A percentile compares a stretch with the other conserved stretches of the same genome.
These are phyloP conservation scores for Gossypium anomalum DNA, from an alignment of 345 rosid genomes.

Conservation along the genomic window DNA sequence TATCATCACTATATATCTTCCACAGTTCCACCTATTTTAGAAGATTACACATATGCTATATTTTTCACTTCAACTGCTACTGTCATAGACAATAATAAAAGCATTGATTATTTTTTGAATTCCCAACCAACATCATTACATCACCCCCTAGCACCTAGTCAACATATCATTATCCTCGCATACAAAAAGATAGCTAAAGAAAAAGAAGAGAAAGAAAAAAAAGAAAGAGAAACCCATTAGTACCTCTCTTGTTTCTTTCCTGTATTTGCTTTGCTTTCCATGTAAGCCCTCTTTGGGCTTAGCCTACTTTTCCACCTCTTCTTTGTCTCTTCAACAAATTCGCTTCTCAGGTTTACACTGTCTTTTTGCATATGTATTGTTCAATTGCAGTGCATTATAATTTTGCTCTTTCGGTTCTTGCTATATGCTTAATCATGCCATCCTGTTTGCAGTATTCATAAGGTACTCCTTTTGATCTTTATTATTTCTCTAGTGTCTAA, in stretches of 20 bases:
- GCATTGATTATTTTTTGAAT: slow-evolving; percentile 37
- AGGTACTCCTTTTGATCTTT: too few species aligned
- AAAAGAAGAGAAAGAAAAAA: slow-evolving; percentile 7
- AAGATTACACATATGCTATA: background rate
- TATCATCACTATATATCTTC: background rate
- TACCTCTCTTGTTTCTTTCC: background rate
- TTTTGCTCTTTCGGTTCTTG: background rate
- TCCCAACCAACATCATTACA: slow-evolving; percentile 36
- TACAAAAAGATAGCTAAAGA: slow-evolving; percentile 12
- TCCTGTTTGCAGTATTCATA: background rate
- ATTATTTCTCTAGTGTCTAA: background rate
- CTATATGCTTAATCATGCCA: background rate
- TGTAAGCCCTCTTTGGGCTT: slow-evolving; percentile 18
- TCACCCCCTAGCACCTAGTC: slow-evolving; percentile 16
- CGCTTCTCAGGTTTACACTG: background rate
- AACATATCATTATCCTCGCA: slow-evolving; percentile 35
- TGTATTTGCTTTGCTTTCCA: slow-evolving; percentile 27
- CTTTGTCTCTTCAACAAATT: slow-evolving; percentile 19
- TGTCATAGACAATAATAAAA: slow-evolving; percentile 22
- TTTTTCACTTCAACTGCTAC: slow-evolving; percentile 13
- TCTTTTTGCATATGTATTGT: background rate
- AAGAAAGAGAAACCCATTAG: slow-evolving; percentile 3
- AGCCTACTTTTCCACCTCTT: slow-evolving; percentile 6
- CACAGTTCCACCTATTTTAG: too few species aligned
- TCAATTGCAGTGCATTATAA: background rate